These are phyloP conservation scores for Begonia fuchsioides DNA, from an alignment of 306 rosid genomes.

Conservation along the genomic window DNA sequence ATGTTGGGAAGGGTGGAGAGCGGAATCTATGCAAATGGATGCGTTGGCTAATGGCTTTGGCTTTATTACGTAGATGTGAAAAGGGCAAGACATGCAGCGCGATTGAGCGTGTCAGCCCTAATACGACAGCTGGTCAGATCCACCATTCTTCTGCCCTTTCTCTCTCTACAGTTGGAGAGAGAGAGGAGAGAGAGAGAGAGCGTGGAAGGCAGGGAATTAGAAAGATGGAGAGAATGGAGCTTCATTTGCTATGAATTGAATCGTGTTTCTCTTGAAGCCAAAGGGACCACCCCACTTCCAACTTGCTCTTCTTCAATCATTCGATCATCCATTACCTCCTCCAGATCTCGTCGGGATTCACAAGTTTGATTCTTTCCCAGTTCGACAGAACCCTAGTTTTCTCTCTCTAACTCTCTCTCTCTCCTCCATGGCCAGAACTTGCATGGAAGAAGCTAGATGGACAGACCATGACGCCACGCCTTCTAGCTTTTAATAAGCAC, in stretches of 20 bases:
- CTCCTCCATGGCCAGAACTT: no score
- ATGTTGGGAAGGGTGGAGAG: slow-evolving; percentile 1
- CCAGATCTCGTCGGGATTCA: slow-evolving; percentile 21
- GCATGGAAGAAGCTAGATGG: no score
- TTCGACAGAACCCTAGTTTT: no score
- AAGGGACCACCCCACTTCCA: slow-evolving; percentile 46
- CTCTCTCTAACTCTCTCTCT: no score
- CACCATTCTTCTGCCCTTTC: slow-evolving; percentile 6
- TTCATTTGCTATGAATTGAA: neutral
- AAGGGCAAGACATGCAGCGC: slow-evolving; percentile 77
- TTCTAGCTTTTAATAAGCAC: no score
- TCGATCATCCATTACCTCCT: slow-evolving; percentile 15
- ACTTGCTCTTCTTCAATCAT: slow-evolving; percentile 44
- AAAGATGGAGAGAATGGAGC: slow-evolving; percentile 2
- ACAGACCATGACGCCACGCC: no score
- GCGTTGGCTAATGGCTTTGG: no score
- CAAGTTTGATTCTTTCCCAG: no score
- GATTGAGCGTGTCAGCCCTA: slow-evolving; percentile 25
- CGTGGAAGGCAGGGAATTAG: slow-evolving; percentile 9
- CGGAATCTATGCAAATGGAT: neutral
- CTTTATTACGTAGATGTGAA: slow-evolving; percentile 33
- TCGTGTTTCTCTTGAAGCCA: slow-evolving; percentile 2
- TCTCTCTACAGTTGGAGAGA: no score
- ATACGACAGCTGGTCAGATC: slow-evolving; percentile 39
- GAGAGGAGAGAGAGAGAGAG: no score